phyloP scores from a whole-genome alignment of 768 basidiomycete species.

The Mycena epipterygia region DNA sequence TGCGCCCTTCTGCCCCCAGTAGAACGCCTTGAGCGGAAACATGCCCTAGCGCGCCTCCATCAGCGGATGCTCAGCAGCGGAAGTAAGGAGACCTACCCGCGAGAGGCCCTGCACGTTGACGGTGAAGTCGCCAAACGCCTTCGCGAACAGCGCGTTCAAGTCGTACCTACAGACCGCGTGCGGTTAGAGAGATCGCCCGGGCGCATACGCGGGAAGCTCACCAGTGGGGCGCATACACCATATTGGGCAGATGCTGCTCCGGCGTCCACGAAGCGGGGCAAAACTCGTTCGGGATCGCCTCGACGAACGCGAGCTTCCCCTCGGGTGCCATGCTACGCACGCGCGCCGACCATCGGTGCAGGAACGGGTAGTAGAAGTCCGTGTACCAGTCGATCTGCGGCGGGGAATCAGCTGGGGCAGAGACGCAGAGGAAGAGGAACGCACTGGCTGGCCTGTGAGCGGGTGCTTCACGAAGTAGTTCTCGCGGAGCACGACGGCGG shows the following conservation, averaged over 20 bases:
- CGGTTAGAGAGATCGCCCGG: slow-evolving; percentile 58
- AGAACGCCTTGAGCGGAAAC: slow-evolving; percentile 84
- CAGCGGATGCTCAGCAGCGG: not conserved
- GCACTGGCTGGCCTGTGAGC: slow-evolving; percentile 69
- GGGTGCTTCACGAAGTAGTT: slow-evolving; percentile 88
- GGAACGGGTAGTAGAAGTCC: slow-evolving; percentile 87
- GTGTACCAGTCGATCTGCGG: slow-evolving; percentile 88
- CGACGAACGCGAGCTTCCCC: slow-evolving; percentile 79
- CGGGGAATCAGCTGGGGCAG: not conserved
- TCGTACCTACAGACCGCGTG: slow-evolving; percentile 80
- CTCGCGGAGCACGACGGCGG: slow-evolving; percentile 83
- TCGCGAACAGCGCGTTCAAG: slow-evolving; percentile 87
- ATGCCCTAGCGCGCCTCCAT: slow-evolving; percentile 70
- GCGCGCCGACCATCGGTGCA: slow-evolving; percentile 74
- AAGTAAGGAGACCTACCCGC: slow-evolving; percentile 63
- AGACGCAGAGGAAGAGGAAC: slow-evolving; percentile 19
- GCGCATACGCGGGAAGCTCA: slow-evolving; percentile 43
- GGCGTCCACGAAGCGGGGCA: slow-evolving; percentile 84
- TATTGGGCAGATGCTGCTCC: slow-evolving; percentile 69
- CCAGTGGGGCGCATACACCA: slow-evolving; percentile 86
- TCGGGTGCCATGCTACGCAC: slow-evolving; percentile 63
- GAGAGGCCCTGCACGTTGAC: slow-evolving; percentile 96
- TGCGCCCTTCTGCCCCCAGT: slow-evolving; percentile 89
- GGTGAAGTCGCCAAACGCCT: slow-evolving; percentile 86
- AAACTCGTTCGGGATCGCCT: slow-evolving; percentile 96